Percentiles rank a stretch among this genome's conserved stretches.
phyloP scores from a whole-genome alignment of 345 rosid genomes.

The Arabidopsis thaliana region TAIR10.1 NC_003071.7:9596501-9597000 shows the following conservation, averaged over 20 bases:
- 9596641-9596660: slow-evolving; percentile 14
- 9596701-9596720: slow-evolving; percentile 52
- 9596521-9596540: neutral
- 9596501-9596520: no score
- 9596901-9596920: slow-evolving; percentile 36
- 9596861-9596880: slow-evolving; percentile 41
- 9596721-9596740: slow-evolving; percentile 53
- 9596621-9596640: slow-evolving; percentile 30
- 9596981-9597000: slow-evolving; percentile 43
- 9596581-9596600: neutral
- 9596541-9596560: slow-evolving; percentile 21
- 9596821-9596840: slow-evolving; percentile 52
- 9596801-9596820: slow-evolving; percentile 46
- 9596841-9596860: slow-evolving; percentile 48
- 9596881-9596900: slow-evolving; percentile 37
- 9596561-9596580: slow-evolving; percentile 32
- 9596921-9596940: slow-evolving; percentile 50
- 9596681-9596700: slow-evolving; percentile 47
- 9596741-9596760: slow-evolving; percentile 45
- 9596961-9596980: slow-evolving; percentile 72
- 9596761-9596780: slow-evolving; percentile 49
- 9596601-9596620: slow-evolving; percentile 36
- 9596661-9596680: slow-evolving; percentile 27
- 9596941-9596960: slow-evolving; percentile 67
- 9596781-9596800: slow-evolving; percentile 50